Base-by-base conservation (phyloP, 2,329 filamentous ascomycete species). In the Curvularia sp. region DNA sequence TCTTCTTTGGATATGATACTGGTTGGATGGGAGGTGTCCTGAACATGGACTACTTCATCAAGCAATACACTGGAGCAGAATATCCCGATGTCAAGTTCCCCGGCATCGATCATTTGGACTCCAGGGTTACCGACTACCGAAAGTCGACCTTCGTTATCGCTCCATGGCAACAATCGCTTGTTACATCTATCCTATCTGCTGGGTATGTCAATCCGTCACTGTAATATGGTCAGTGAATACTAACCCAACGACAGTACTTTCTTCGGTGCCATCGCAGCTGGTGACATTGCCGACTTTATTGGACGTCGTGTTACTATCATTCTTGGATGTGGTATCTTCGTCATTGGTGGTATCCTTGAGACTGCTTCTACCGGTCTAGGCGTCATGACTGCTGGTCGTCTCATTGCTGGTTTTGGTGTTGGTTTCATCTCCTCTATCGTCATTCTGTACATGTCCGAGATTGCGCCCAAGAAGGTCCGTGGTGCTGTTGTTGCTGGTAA, bases 381-480 rank as follows among this genome's bases (percentile, higher is more conserved):
- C 25, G 77, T 91, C 36, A 89, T 93, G 72, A 80, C 89, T 19
- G 87, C 87, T 5, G 90, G 90, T 38, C 85, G 90, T 63, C 86
- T 92, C 71, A 87, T 93, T 68, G 89, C 89, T 54, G 90, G 90
- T 47, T 80, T 90, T 46, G 89, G 90, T 63, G 89, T 92, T 36
- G 89, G 90, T 70, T 81, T 91, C 61, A 84, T 92, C 54, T 91
- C 89, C 21, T 88, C 89, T 56, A 78, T 81, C 69, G 80, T 82
- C 69, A 82, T 83, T 59, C 69, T 83, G 47, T 96, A 95, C 86
- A 94, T 95, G 91, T 93, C 89, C 51, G 91, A 94, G 80, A 93
- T 93, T 76, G 78, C 81, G 85, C 75, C 75, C 42, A 68, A 67
- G 74, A 93, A 92, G 79, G 88, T 95, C 66, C 87, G 91, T 75